A percentile compares a stretch with the other conserved stretches of the same genome.
phyloP scores from a whole-genome alignment of 306 rosid genomes.

The Astragalus glycyphyllos region DNA sequence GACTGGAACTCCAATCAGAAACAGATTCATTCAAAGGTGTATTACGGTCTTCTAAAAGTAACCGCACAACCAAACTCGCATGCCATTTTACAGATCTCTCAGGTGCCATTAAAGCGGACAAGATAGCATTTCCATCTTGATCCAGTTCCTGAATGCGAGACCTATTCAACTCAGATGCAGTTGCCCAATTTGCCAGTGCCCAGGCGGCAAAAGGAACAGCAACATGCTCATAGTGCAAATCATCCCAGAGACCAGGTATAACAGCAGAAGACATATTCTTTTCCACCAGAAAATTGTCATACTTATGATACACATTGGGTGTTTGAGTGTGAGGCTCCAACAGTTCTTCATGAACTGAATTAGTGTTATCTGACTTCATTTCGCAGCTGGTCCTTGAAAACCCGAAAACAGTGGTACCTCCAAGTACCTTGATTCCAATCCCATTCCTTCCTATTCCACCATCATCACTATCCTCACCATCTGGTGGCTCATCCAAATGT shows the following conservation, averaged over 20 bases:
- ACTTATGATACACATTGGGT: constrained; percentile 49
- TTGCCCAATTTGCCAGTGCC: constrained; percentile 98
- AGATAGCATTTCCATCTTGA: constrained; percentile 84
- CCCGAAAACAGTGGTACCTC: constrained; percentile 80
- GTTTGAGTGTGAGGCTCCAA: constrained; percentile 38
- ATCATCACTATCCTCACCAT: constrained; percentile 58
- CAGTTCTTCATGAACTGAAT: constrained; percentile 45
- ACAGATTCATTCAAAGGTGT: constrained; percentile 76
- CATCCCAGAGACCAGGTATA: constrained; percentile 99
- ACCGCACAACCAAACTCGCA: constrained; percentile 80
- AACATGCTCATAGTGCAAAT: constrained; percentile 90
- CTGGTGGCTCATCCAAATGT: constrained; percentile 73
- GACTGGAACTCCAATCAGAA: constrained; percentile 90
- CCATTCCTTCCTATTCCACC: constrained; percentile 74
- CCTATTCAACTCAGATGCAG: constrained; percentile 74
- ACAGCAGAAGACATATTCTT: constrained; percentile 63
- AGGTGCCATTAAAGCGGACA: constrained; percentile 91
- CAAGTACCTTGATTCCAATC: constrained; percentile 87
- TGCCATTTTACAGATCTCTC: constrained; percentile 99
- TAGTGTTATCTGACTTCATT: constrained; percentile 56
- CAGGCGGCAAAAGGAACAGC: constrained; percentile 98
- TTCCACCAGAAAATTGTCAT: constrained; percentile 46
- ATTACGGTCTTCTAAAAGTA: constrained; percentile 76
- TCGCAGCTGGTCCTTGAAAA: constrained; percentile 57
- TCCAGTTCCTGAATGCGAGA: constrained; percentile 80